Evolutionary conservation across 768 basidiomycete species (phyloP), one percentile per base, ranked within the genome.

Genomic region (Leccinum ochraceum): DNA sequence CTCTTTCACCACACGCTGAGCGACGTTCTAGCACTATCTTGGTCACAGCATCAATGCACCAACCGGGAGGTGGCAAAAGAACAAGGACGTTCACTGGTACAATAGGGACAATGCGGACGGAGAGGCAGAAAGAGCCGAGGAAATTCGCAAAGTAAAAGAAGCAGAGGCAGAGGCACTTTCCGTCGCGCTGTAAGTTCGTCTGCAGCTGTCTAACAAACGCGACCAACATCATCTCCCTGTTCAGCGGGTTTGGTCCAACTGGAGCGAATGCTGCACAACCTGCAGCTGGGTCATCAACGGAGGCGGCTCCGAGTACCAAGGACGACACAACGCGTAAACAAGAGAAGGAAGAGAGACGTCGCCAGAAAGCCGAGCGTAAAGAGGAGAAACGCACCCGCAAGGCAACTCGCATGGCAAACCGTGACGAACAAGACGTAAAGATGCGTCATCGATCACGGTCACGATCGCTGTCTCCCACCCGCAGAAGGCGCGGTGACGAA

Each of bases 71-170:
- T 98, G 95, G 95, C 95, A 97, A 77, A 95, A 95, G 77, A 94
- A 94, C 78, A 94, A 95, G 73, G 95, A 98, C 69, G 78, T 98
- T 16, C 95, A 96, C 68, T 98, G 95, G 95, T 98, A 96, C 71
- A 84, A 79, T 67, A 86, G 95, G 30, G 92, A 94, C 5, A 28
- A 62, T 36, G 68, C 71, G 2, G 63, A 68, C 14, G 66, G 66
- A 3, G 83, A 84, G 14, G 72, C 72, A 11, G 85, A 86, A 62
- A 79, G 84, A 57, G 67, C 56, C 0, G 93, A 89, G 62, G 95
- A 98, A 77, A 88, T 97, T 34, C 77, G 84, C 58, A 84, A 81
- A 67, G 72, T 97, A 63, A 96, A 97, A 73, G 90, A 94, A 69
- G 82, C 88, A 16, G 95, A 98, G 71, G 92, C 90, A 24, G 94